Evolutionary conservation across 164 flowering plant genomes (phyloP).

Genomic region (Annona cherimola): DNA sequence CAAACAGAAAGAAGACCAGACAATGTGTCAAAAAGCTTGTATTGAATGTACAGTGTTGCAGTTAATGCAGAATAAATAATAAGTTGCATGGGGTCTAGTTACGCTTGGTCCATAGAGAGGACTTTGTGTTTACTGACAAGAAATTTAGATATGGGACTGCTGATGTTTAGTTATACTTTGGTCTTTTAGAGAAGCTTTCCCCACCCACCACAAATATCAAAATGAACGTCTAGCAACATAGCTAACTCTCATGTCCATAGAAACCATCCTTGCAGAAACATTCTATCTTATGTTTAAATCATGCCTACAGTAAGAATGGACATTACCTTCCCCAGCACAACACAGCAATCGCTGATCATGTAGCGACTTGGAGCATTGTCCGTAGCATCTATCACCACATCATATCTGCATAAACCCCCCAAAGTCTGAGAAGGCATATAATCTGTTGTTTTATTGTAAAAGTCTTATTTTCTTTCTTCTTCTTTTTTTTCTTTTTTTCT

Average conservation of each 20-base stretch:
- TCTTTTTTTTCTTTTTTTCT: too few species aligned
- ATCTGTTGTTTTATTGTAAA: neutral
- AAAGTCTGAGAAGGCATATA: constrained; percentile 30
- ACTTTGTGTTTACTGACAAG: too few species aligned
- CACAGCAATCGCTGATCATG: constrained; percentile 92
- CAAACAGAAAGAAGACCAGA: constrained; percentile 7
- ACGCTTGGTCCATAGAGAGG: neutral
- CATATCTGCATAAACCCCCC: constrained; percentile 50
- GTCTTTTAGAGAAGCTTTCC: too few species aligned
- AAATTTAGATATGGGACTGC: too few species aligned
- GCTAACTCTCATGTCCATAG: neutral
- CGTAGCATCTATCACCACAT: constrained; percentile 85
- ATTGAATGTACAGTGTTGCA: neutral
- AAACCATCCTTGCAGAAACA: neutral
- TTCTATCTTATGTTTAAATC: neutral
- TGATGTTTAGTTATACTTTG: too few species aligned
- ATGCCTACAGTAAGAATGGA: neutral
- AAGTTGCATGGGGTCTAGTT: neutral
- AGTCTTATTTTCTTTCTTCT: too few species aligned
- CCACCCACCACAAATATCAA: too few species aligned
- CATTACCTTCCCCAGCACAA: constrained; percentile 80
- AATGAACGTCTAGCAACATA: too few species aligned
- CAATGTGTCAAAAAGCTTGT: neutral
- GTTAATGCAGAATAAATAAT: neutral
- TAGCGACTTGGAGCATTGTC: constrained; percentile 93